Evolutionary conservation across 805 yeast genomes (phyloP), one percentile per base, ranked within the genome.

Genomic region (Teunomyces lycoperdinae): DNA sequence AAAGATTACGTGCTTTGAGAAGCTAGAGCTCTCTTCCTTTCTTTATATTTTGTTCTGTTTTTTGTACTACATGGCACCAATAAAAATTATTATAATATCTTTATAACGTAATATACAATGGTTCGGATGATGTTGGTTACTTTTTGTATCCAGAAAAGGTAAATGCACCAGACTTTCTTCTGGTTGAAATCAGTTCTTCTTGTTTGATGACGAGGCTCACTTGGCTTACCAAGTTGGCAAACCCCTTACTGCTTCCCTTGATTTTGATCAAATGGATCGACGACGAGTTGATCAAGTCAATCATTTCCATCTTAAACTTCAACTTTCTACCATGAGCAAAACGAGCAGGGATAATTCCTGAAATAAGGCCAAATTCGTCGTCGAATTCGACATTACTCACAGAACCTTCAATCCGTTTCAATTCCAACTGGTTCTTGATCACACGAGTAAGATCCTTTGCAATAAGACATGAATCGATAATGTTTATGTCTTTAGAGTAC

Each of bases 1-100:
- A 94, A 68, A 74, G 97, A 58, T 71, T 94, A 50, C 80, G 95
- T 54, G 98, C 97, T 1, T 73, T 94, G 56, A 78, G 99, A 51
- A 71, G 66, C 42, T 71, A 44, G 39, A 10, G 24, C 17, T 11
- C 17, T 11, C 5, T 9, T 14, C 2, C 27, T 17, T 9, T 24
- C 10, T 27, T n/a, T 16, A 28, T 33, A 28, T 24, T 8, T 7
- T 39, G 26, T 13, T 7, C 20, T 6, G 20, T 20, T 20, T 20
- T 20, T 20, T 20, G 24, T 20, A 20, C 24, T 20, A 20, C 24
- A 20, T 20, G 24, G 6, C 24, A 20, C 6, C 24, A 20, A 20
- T 20, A 20, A 5, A 20, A 20, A 20, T 20, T 5, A 20, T 29
- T 29, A 24, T 27, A 31, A 42, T 39, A 29, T 32, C 32, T 13